Conservation (phyloP, 495 filamentous ascomycete genomes). For the Lasiosphaeria ovina region DNA sequence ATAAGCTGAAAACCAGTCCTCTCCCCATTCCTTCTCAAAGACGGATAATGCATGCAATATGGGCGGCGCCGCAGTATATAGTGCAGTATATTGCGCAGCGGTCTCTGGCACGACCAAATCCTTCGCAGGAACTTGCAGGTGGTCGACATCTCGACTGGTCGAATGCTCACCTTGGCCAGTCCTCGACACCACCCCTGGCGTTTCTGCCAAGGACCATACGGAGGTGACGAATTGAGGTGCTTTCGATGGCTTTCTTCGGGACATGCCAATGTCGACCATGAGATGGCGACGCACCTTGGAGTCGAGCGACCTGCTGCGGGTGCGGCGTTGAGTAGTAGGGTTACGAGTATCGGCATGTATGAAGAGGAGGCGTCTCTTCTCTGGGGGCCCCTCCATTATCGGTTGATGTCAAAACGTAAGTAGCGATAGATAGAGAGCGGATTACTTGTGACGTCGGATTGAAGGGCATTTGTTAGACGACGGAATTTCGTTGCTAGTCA, state of each 20-base stretch:
- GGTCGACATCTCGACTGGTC: background rate
- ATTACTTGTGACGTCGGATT: background rate
- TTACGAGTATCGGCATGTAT: background rate
- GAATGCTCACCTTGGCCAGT: background rate
- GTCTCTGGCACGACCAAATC: background rate
- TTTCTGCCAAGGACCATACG: background rate
- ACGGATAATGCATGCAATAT: background rate
- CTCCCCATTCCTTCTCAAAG: background rate
- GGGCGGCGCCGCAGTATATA: background rate
- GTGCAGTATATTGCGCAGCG: background rate
- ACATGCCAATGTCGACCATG: background rate
- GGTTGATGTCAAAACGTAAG: background rate
- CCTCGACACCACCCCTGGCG: background rate
- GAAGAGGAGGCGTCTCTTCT: background rate
- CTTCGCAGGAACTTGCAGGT: background rate
- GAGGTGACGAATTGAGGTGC: background rate
- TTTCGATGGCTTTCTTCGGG: background rate
- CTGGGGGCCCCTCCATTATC: background rate
- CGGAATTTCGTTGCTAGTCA: background rate
- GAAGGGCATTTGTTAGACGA: background rate
- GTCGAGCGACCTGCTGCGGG: background rate
- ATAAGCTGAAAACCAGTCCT: background rate
- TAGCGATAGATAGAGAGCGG: background rate
- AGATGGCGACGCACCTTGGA: background rate
- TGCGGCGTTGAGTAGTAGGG: background rate